Conservation (phyloP, 2,329 filamentous ascomycete genomes). For the Trichoderma brevicompactum region DNA sequence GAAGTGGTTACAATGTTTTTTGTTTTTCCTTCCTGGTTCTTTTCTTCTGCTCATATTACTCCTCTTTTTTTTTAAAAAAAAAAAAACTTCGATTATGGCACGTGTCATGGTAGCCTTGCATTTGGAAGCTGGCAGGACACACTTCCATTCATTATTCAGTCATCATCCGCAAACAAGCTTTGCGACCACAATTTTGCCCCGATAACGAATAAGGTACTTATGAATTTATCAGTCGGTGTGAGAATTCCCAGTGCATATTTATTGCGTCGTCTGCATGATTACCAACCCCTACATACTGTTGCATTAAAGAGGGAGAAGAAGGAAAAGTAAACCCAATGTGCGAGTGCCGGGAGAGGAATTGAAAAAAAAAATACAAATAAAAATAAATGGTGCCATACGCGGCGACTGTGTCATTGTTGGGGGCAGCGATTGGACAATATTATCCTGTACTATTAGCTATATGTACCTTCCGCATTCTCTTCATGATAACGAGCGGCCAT, state of each 20-base stretch:
- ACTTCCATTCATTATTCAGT: conserved; percentile 27
- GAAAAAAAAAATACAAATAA: too few species aligned
- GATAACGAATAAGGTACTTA: conserved; percentile 13
- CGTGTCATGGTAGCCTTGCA: conserved; percentile 17
- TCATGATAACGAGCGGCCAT: not conserved
- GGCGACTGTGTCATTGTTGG: conserved; percentile 2
- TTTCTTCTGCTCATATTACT: not conserved
- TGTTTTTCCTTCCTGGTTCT: not conserved
- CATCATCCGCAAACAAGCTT: conserved; percentile 16
- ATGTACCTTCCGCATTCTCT: not conserved
- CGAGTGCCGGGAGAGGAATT: not conserved
- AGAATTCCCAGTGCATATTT: conserved; percentile 1
- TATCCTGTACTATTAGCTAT: not conserved
- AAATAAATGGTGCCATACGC: not conserved
- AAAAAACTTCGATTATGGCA: conserved; percentile 8
- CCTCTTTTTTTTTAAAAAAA: too few species aligned
- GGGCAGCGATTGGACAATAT: not conserved
- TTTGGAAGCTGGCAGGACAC: conserved; percentile 26
- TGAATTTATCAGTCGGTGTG: conserved; percentile 20
- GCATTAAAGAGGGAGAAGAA: not conserved
- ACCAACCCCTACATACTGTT: not conserved
- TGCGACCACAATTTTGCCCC: conserved; percentile 10
- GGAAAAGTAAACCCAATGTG: not conserved
- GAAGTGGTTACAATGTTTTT: conserved; percentile 6
- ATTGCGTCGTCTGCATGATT: conserved; percentile 3